These are phyloP conservation scores for Fagus crenata DNA, from an alignment of 306 rosid genomes.

Conservation along the genomic window DNA sequence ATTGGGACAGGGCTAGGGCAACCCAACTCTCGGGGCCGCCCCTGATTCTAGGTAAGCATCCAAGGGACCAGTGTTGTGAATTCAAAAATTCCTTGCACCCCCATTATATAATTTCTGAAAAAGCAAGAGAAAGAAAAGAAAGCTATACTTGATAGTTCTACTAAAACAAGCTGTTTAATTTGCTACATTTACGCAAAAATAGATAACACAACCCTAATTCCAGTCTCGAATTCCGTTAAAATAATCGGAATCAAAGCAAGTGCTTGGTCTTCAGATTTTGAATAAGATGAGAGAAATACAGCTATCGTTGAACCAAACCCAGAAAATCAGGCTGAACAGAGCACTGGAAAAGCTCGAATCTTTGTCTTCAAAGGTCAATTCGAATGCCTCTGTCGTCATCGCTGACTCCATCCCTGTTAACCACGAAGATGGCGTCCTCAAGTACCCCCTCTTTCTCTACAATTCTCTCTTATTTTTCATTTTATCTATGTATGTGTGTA, in stretches of 20 bases:
- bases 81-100: slow-evolving; percentile 44
- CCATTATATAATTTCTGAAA: slow-evolving; percentile 34
- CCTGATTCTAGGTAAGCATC: slow-evolving; percentile 42
- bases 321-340: too few species aligned
- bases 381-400: too few species aligned
- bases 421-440: slow-evolving; percentile 26
- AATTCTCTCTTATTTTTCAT: neutral
- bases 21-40: too few species aligned
- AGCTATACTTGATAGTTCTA: neutral
- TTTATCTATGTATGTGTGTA: too few species aligned
- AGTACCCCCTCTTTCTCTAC: slow-evolving; percentile 10
- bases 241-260: slow-evolving; percentile 29
- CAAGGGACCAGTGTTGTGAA: slow-evolving; percentile 50
- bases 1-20: too few species aligned
- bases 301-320: too few species aligned
- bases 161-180: neutral
- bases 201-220: slow-evolving; percentile 22
- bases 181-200: neutral
- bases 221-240: slow-evolving; percentile 31
- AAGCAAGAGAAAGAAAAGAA: neutral
- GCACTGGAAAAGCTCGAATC: too few species aligned
- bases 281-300: neutral
- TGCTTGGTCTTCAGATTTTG: slow-evolving; percentile 33
- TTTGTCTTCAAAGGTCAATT: too few species aligned
- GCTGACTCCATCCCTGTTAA: too few species aligned